Conservation (phyloP, 208 protist genomes). For the Leishmania major region DNA sequence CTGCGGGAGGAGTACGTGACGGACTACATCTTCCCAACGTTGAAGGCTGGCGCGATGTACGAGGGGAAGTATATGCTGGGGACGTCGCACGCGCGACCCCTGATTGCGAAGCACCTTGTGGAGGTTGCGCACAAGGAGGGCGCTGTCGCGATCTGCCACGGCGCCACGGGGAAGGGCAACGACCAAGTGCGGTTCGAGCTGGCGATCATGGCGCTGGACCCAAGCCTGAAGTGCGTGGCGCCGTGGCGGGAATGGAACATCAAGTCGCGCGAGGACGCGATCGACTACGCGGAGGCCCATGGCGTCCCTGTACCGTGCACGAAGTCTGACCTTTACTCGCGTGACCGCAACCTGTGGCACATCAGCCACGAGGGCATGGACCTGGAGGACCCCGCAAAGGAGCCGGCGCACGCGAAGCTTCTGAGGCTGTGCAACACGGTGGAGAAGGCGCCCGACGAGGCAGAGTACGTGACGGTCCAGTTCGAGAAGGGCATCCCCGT, state of each 20-base stretch:
- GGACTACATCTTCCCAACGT: background rate
- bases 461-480: constrained; percentile 29
- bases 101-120: background rate
- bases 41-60: background rate
- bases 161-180: constrained; percentile 26
- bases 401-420: constrained; percentile 22
- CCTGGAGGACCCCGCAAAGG: constrained; percentile 34
- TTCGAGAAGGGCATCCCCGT: constrained; percentile 34
- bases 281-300: constrained; percentile 40
- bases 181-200: constrained; percentile 36
- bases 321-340: constrained; percentile 37
- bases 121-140: background rate
- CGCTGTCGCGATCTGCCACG: background rate
- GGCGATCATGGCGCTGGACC: constrained; percentile 39
- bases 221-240: constrained; percentile 31
- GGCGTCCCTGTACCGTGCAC: constrained; percentile 35
- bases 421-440: constrained; percentile 22
- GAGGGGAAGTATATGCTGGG: background rate
- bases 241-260: constrained; percentile 41
- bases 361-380: constrained; percentile 42
- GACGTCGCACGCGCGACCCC: background rate
- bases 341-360: constrained; percentile 35
- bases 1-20: background rate
- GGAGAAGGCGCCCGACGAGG: constrained; percentile 14
- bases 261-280: constrained; percentile 37